Percentiles rank a stretch among this genome's conserved stretches.
Conservation (phyloP, 805 yeast species). For the Spathaspora passalidarum region DNA sequence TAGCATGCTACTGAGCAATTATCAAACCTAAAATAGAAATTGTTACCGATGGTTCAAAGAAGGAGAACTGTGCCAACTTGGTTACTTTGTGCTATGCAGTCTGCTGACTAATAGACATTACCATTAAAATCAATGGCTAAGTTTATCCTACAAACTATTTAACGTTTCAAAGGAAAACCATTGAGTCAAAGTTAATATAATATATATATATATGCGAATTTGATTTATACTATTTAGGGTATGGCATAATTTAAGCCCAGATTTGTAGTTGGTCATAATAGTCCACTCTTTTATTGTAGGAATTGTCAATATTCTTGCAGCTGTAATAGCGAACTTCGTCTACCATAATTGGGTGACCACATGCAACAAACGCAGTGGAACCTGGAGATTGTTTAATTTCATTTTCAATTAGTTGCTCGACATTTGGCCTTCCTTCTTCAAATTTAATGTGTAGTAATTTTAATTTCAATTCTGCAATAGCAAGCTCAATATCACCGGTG, state of each 20-base stretch:
- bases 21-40: too few species aligned
- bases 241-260: constrained; percentile 45
- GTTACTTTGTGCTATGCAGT: too few species aligned
- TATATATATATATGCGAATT: too few species aligned
- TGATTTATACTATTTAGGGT: too few species aligned
- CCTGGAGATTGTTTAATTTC: constrained; percentile 39
- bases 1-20: too few species aligned
- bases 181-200: too few species aligned
- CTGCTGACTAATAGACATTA: too few species aligned
- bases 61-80: too few species aligned
- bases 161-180: too few species aligned
- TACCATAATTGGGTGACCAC: constrained; percentile 63
- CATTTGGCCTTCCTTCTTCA: constrained; percentile 47
- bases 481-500: constrained; percentile 16
- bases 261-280: constrained; percentile 72
- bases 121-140: too few species aligned
- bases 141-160: too few species aligned
- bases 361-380: constrained; percentile 51
- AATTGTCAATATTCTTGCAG: constrained; percentile 34
- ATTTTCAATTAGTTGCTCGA: constrained; percentile 34
- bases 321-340: constrained; percentile 53
- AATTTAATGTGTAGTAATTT: constrained; percentile 35
- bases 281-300: constrained; percentile 55
- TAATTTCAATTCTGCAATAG: constrained; percentile 12
- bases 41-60: too few species aligned